Base-by-base conservation (phyloP, 495 filamentous ascomycete species). In the Aspergillus diversus region DNA sequence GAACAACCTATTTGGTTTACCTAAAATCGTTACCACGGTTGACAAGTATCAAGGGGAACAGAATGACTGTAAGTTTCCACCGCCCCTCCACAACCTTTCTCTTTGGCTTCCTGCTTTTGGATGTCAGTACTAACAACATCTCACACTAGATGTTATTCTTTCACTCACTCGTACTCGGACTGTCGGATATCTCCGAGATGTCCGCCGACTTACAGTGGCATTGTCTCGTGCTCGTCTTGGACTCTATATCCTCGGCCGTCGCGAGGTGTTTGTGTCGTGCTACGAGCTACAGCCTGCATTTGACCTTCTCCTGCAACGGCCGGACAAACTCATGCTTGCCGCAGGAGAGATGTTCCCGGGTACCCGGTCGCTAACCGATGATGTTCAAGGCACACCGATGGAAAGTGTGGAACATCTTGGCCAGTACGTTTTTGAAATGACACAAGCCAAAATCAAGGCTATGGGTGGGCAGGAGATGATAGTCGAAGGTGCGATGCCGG, bases 41-140 rank as follows among this genome's bases (percentile, higher is more conserved):
- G 95, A 99, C 76, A 96, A 96, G 74, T 99, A 97, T 68, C 95
- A 99, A 80, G 95, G 95, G 66, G 96, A 98, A 81, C 95, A 99
- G 78, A 99, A 98, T 76, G 95, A 97, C 69, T 98, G 92, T 96
- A 79, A 85, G 91, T 85, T 68, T 59, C 39, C 16, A 34, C 5
- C 39, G 46, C 6, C 21, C 11, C 5, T 49, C 31, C 39, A 34
- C 34, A 27, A 15, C 35, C 34, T 55, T 33, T 33, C 17, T 42
- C 55, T 37, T 5, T 59, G 2, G 49, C 12, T 21, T 46, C 7
- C 46, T 60, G 55, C 55, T 53, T 61, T 43, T 57, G 60, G 9
- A 16, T 15, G 16, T 35, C 15, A 13, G 56, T 66, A 60, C 67
- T 72, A 63, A 76, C 67, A 73, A 63, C 46, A 59, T 32, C 33